These are phyloP conservation scores for Ammopiptanthus mongolicus DNA, from an alignment of 306 rosid genomes.

Conservation along the genomic window DNA sequence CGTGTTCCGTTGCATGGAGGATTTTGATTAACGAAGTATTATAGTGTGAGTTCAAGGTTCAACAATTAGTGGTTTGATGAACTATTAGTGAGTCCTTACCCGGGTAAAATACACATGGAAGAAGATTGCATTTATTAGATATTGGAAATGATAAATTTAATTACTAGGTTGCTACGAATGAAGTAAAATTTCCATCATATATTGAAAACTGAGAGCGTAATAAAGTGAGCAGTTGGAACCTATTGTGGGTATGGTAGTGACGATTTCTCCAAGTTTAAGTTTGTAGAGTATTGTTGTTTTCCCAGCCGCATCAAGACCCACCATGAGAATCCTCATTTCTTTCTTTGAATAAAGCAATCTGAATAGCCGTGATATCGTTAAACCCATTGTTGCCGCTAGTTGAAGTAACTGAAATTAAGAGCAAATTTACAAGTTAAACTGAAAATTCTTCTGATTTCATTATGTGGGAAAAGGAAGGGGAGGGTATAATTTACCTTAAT, in stretches of 20 bases:
- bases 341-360: constrained; percentile 65
- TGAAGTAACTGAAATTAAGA: background rate
- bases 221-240: constrained; percentile 34
- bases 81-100: background rate
- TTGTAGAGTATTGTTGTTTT: constrained; percentile 82
- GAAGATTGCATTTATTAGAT: background rate
- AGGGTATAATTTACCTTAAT: constrained; percentile 23
- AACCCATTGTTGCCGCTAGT: constrained; percentile 49
- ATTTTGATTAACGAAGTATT: background rate
- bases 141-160: background rate
- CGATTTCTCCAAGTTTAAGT: constrained; percentile 80
- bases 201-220: background rate
- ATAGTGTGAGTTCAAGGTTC: background rate
- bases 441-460: background rate
- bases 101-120: background rate
- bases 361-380: constrained; percentile 61
- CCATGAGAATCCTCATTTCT: constrained; percentile 94
- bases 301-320: constrained; percentile 88
- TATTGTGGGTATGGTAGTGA: constrained; percentile 87
- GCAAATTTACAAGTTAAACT: background rate
- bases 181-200: background rate
- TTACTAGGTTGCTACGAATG: background rate
- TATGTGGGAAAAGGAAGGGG: background rate
- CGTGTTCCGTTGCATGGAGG: background rate
- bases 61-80: background rate